These are phyloP conservation scores for Pholiota adiposa DNA, from an alignment of 1,284 basidiomycete genomes.

Conservation along the genomic window DNA sequence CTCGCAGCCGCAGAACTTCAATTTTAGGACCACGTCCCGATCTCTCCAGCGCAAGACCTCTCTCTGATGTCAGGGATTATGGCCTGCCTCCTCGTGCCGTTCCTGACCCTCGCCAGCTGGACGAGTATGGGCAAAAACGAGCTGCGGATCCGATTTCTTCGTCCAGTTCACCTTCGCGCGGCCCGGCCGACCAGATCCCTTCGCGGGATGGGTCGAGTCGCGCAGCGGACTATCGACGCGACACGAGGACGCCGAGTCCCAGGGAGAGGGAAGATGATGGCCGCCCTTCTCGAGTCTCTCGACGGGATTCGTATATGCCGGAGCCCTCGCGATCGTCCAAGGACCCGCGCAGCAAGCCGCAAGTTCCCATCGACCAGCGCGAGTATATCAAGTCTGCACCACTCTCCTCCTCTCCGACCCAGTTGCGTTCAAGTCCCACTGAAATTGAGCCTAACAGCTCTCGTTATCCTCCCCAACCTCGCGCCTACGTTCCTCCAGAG, in stretches of 20 bases:
- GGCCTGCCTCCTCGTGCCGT: slow-evolving; percentile 1
- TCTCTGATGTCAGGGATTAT: slow-evolving; percentile 18
- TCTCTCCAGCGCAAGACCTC: slow-evolving; percentile 11
- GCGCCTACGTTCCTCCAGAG: neutral
- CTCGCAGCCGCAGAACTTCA: slow-evolving; percentile 18
- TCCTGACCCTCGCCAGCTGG: slow-evolving; percentile 4
- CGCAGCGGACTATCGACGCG: slow-evolving; percentile 11
- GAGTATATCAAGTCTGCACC: slow-evolving; percentile 18
- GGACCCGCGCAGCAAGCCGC: slow-evolving; percentile 13
- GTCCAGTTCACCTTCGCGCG: slow-evolving; percentile 6
- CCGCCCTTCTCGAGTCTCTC: slow-evolving; percentile 11
- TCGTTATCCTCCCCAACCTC: slow-evolving; percentile 1
- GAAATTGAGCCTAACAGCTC: slow-evolving; percentile 10
- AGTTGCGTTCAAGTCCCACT: slow-evolving; percentile 17
- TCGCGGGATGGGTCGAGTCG: slow-evolving; percentile 6
- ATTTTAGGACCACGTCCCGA: slow-evolving; percentile 22
- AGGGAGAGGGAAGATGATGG: slow-evolving; percentile 15
- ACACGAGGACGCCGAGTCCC: slow-evolving; percentile 10
- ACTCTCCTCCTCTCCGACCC: slow-evolving; percentile 21
- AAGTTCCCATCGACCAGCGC: slow-evolving; percentile 5
- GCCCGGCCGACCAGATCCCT: neutral
- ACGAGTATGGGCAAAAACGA: neutral
- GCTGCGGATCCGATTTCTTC: neutral
- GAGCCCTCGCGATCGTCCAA: slow-evolving; percentile 11
- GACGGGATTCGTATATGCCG: slow-evolving; percentile 19